These are phyloP conservation scores for Coniochaeta pulveracea DNA, from an alignment of 2,329 filamentous ascomycete genomes.

Conservation along the genomic window DNA sequence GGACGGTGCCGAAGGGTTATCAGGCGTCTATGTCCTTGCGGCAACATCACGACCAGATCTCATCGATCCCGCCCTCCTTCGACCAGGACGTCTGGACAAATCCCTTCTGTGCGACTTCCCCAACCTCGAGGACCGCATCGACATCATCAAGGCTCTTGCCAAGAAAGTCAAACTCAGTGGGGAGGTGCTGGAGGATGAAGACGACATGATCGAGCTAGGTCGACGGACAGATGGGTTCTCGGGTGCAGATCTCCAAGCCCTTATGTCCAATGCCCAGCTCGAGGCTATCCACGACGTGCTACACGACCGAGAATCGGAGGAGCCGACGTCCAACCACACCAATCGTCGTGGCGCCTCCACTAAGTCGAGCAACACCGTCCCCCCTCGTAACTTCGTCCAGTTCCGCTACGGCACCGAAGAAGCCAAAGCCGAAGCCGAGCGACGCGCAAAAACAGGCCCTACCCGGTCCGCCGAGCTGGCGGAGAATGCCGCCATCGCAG, in stretches of 20 bases:
- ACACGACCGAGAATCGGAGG: conserved; percentile 37
- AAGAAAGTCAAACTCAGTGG: conserved; percentile 65
- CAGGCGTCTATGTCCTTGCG: conserved; percentile 90
- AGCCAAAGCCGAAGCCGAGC: conserved; percentile 28
- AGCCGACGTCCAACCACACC: conserved; percentile 14
- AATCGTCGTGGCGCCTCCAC: conserved; percentile 22
- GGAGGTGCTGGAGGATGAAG: conserved; percentile 45
- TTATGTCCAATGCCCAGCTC: conserved; percentile 92
- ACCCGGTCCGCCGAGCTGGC: conserved; percentile 48
- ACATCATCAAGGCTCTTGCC: conserved; percentile 80
- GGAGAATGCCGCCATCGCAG: conserved; percentile 65
- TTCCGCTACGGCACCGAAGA: conserved; percentile 67
- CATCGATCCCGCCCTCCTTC: conserved; percentile 85
- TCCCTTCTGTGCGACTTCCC: conserved; percentile 87
- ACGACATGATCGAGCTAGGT: conserved; percentile 62
- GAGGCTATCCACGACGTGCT: conserved; percentile 94
- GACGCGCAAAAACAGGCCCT: conserved; percentile 27
- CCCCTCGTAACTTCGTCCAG: conserved; percentile 55
- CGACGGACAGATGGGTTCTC: conserved; percentile 78
- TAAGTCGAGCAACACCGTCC: conserved; percentile 12
- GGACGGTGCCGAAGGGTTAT: conserved; percentile 93
- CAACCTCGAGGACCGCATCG: conserved; percentile 63
- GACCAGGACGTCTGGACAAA: conserved; percentile 89
- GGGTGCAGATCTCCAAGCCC: conserved; percentile 85
- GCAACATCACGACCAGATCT: conserved; percentile 89